Evolutionary conservation across 352 stramenopile genomes (phyloP).

Genomic region (Pythium pyrilobum): DNA sequence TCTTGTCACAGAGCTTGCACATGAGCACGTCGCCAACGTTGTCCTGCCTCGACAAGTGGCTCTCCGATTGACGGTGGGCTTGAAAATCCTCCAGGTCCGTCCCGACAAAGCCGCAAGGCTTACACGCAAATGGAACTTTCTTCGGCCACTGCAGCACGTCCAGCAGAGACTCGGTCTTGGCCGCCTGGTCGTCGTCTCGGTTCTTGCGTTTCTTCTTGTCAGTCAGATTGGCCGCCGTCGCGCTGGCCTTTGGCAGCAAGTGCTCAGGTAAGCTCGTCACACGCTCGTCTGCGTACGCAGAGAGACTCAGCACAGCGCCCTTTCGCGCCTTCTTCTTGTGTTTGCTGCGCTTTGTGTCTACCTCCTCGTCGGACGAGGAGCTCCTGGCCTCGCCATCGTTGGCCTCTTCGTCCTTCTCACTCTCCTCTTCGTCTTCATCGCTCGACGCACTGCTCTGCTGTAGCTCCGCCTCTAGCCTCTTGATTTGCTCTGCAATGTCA

Average conservation of each 20-base stretch:
- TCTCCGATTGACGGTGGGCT: conserved; percentile 39
- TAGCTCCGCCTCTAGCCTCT: conserved; percentile 65
- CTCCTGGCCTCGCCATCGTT: conserved; percentile 15
- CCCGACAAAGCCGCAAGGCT: conserved; percentile 74
- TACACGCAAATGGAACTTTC: conserved; percentile 80
- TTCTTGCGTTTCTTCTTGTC: conserved; percentile 42
- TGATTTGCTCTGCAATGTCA: conserved; percentile 64
- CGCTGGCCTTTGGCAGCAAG: conserved; percentile 38
- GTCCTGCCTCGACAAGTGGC: conserved; percentile 37
- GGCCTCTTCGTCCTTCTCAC: conserved; percentile 6
- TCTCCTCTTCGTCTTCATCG: conserved; percentile 20
- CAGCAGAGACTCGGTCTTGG: conserved; percentile 23
- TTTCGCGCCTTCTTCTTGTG: conserved; percentile 6
- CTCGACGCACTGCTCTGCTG: conserved; percentile 19
- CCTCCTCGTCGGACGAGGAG: background rate
- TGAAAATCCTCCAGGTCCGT: conserved; percentile 62
- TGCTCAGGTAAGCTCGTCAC: conserved; percentile 56
- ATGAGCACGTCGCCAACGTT: conserved; percentile 26
- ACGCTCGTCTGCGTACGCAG: conserved; percentile 53
- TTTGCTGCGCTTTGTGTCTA: background rate
- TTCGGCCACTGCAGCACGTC: conserved; percentile 57
- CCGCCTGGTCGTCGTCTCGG: conserved; percentile 20
- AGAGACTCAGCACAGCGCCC: conserved; percentile 55
- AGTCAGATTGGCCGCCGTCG: conserved; percentile 6
- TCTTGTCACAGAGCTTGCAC: conserved; percentile 68